Percentiles rank a stretch among this genome's conserved stretches.
Evolutionary conservation across 345 rosid genomes (phyloP).

Genomic region (Brassica rapa): DNA sequence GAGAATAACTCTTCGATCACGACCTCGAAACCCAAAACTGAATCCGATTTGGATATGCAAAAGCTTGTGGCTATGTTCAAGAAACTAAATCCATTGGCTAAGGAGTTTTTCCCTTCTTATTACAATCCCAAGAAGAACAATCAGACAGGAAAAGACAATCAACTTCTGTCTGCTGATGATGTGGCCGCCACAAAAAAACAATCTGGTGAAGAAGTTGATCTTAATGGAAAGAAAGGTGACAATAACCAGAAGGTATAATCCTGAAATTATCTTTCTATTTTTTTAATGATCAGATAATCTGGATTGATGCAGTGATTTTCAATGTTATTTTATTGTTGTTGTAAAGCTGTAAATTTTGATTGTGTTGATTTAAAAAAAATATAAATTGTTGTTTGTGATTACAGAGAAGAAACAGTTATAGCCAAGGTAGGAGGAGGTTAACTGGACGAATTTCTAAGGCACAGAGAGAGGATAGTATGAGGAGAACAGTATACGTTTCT

Average conservation of each 20-base stretch:
- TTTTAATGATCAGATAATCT: slow-evolving; percentile 13
- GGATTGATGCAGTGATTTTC: background rate
- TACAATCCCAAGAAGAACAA: slow-evolving; percentile 41
- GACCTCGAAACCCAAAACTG: slow-evolving; percentile 36
- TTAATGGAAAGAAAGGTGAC: slow-evolving; percentile 38
- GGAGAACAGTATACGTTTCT: slow-evolving; percentile 46
- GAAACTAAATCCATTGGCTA: slow-evolving; percentile 81
- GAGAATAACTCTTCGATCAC: slow-evolving; percentile 39
- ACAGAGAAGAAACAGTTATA: slow-evolving; percentile 63
- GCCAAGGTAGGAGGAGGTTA: slow-evolving; percentile 64
- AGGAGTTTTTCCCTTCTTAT: slow-evolving; percentile 80
- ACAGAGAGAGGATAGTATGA: slow-evolving; percentile 60
- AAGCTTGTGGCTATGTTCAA: slow-evolving; percentile 81
- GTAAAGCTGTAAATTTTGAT: background rate
- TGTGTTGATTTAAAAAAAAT: background rate
- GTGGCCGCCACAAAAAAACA: slow-evolving; percentile 39
- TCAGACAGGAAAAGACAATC: slow-evolving; percentile 33
- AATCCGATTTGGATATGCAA: slow-evolving; percentile 62
- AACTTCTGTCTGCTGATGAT: slow-evolving; percentile 39
- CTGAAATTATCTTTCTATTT: background rate
- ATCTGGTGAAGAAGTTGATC: slow-evolving; percentile 33
- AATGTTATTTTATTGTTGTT: background rate
- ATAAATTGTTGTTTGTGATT: slow-evolving; percentile 6
- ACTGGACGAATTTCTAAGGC: slow-evolving; percentile 56
- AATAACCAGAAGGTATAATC: slow-evolving; percentile 29